Conservation (phyloP, 768 basidiomycete genomes). For the Leucosporidium scottii region DNA sequence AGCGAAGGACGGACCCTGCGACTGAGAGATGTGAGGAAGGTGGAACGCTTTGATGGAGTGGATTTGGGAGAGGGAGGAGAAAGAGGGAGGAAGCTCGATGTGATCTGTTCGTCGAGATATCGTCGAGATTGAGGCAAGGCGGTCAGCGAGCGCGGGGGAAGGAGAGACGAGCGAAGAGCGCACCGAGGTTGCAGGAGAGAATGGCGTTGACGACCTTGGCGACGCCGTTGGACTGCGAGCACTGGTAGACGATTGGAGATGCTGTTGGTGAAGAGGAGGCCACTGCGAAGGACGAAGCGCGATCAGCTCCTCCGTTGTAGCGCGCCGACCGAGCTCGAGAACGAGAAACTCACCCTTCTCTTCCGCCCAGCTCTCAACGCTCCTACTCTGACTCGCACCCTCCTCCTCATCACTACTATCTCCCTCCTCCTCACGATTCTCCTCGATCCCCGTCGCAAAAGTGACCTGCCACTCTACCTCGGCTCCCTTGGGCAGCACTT, state of each 20-base stretch:
- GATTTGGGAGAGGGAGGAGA: neutral
- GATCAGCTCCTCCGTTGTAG: too few species aligned
- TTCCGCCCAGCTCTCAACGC: too few species aligned
- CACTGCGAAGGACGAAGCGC: neutral
- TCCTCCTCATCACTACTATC: conserved; percentile 14
- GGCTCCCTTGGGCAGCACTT: conserved; percentile 42
- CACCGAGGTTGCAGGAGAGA: neutral
- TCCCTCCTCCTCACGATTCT: conserved; percentile 13
- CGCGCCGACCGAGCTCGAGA: neutral
- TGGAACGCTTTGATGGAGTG: neutral
- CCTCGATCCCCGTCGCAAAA: conserved; percentile 20
- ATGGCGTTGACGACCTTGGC: neutral
- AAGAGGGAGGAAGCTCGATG: neutral
- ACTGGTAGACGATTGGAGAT: neutral
- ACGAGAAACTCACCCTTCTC: neutral
- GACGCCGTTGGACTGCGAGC: neutral
- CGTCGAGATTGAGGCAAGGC: neutral
- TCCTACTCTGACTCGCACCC: neutral
- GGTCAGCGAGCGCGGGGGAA: neutral
- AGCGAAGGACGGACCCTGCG: neutral
- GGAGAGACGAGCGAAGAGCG: neutral
- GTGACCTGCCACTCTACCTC: conserved; percentile 46
- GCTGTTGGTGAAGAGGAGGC: neutral
- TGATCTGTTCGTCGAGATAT: too few species aligned
- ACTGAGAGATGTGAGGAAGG: neutral